Evolutionary conservation across 345 rosid genomes (phyloP), one percentile per base, ranked within the genome.

Genomic region (Adansonia digitata): DNA sequence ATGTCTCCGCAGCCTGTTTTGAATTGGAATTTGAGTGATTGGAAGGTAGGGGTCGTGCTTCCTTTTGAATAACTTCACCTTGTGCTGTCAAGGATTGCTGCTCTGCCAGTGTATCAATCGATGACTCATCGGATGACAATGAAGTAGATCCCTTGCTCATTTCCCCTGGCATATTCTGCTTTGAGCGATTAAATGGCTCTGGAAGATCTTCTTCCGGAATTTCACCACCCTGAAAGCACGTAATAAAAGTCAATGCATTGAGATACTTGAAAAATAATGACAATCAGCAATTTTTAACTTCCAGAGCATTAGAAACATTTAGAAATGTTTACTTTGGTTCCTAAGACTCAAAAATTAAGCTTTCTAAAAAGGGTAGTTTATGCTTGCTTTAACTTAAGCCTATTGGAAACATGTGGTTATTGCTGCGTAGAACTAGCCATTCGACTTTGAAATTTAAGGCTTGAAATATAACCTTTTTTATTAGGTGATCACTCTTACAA

Each of bases 151-250:
- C 35, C 14, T 53, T 69, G 13, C 26, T 62, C 71, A 59, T 14
- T 3, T 73, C 67, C 27, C 70, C 61, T 4, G 62, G 42, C 34
- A 55, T 65, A 67, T 68, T 52, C 39, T 68, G 72, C 77, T 83
- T 81, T 43, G 72, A 64, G 48, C 52, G 67, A 76, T 81, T 86
- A 80, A 84, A 96, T 0, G 91, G 89, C 76, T 88, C 97, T 0
- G 97, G 98, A 68, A 96, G 87, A 20, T 79, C 74, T 60, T 80
- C 94, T 74, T 85, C 89, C 0, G 97, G 97, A 79, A 96, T 75
- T 53, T 90, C 94, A 74, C 85, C 97, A 66, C 82, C 94, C 98
- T 93, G 81, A 64, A 86, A 71, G 10, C 31, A 52, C 22, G 45
- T 2, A 73, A 11, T 6, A 5, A 45, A 29, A 9, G 3, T 74